Percentiles rank a stretch among this genome's conserved stretches.
These are phyloP conservation scores for Eucommia ulmoides DNA, from an alignment of 257 asterid species.

Conservation along the genomic window DNA sequence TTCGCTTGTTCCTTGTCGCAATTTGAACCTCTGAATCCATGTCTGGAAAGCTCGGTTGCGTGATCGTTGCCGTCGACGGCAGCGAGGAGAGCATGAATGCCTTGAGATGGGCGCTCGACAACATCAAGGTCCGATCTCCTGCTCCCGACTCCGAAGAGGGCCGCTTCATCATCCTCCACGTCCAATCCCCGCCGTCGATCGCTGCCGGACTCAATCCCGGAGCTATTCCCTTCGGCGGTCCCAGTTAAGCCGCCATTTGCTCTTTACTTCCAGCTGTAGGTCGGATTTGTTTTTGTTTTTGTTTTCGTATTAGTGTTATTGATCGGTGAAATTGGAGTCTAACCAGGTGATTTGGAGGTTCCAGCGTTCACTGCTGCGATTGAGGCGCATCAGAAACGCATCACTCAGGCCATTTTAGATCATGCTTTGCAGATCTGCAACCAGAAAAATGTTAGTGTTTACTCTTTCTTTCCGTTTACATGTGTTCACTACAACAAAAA, in stretches of 20 bases:
- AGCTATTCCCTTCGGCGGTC: slow-evolving; percentile 39
- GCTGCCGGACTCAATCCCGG: slow-evolving; percentile 30
- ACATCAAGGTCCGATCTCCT: slow-evolving; percentile 20
- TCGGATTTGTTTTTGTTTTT: no score
- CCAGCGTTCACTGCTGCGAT: slow-evolving; percentile 41
- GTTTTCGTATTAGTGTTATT: no score
- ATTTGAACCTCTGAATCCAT: no score
- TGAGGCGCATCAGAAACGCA: slow-evolving; percentile 36
- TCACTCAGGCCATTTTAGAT: slow-evolving; percentile 28
- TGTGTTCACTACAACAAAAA: no score
- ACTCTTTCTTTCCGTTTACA: no score
- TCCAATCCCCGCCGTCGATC: slow-evolving; percentile 39
- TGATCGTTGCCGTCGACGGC: slow-evolving; percentile 36
- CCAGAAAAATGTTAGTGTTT: slow-evolving; percentile 21
- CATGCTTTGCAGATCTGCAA: slow-evolving; percentile 32
- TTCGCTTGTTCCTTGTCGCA: no score
- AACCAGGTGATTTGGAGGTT: slow-evolving; percentile 32
- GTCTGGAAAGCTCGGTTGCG: slow-evolving; percentile 20
- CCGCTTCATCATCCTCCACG: slow-evolving; percentile 23
- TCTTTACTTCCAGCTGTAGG: no score
- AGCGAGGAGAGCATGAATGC: slow-evolving; percentile 44
- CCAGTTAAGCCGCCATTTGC: slow-evolving; percentile 22
- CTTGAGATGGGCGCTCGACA: slow-evolving; percentile 35
- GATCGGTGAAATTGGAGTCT: no score
- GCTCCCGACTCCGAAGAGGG: slow-evolving; percentile 6